Base-by-base conservation (phyloP, 306 rosid genomes). In the Aeschynomene evenia region DNA sequence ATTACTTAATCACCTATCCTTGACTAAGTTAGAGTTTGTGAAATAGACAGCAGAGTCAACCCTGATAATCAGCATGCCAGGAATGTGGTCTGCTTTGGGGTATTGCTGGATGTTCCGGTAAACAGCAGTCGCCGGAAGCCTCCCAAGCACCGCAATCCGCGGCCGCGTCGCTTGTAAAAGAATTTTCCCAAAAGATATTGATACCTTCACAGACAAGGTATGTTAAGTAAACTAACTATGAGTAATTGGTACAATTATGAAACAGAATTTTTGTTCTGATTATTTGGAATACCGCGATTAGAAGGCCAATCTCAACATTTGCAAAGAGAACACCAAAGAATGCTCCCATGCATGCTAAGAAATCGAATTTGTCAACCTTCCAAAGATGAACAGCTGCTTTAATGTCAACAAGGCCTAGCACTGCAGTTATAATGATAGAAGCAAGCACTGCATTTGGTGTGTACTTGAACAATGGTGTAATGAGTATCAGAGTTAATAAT, bases 1-100 rank as follows among this genome's bases (percentile, higher is more conserved):
- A n/a, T n/a, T n/a, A n/a, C n/a, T n/a, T n/a, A n/a, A n/a, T n/a
- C 51, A 92, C 98, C 96, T 89, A 68, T 93, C 98, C 71, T 87
- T 88, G 42, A 93, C 62, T 3, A 88, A 90, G 84, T 93, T 88
- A 60, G 90, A 84, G 56, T 93, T 93, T 43, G 98, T 85, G 77
- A 93, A 93, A 80, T 93, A 90, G 66, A 93, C 82, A 1, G 98
- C 87, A 28, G 98, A 93, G 50, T 93, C 98, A 74, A 93, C 88
- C 80, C 97, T 87, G 22, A 90, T 23, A 18, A 88, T 85, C 3
- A 93, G 55, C 80, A 86, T 59, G 26, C 90, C 88, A 4, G 86
- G 76, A 68, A 88, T 63, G 64, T 76, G 88, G 0, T 39, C 26
- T 18, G 98, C 91, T 3, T 76, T 79, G 10, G 92, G 89, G 61